Base-by-base conservation (phyloP, 1,139 yeast genomes). In the Sugiyamaella sp. region DNA sequence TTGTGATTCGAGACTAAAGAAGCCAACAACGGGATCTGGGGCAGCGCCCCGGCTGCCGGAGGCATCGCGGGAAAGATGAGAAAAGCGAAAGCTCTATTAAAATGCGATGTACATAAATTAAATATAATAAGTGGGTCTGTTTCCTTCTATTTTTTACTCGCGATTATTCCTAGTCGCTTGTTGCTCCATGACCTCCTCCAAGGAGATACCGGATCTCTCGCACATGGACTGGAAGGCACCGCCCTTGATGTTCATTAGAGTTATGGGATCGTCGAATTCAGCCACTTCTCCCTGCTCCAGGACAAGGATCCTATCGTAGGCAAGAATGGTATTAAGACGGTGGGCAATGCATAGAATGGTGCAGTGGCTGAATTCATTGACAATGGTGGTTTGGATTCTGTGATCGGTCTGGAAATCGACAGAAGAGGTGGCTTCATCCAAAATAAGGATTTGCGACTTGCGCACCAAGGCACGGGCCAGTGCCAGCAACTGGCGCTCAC, bases 341-440 rank as follows among this genome's bases (percentile, higher is more conserved):
- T 88, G 95, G 3, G 95, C 95, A 71, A 88, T 86, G 67, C 93
- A 86, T 64, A 88, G 71, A 52, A 86, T 84, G 0, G 95, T 87
- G 68, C 91, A 84, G 46, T 81, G 70, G 9, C 73, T 65, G 65
- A 87, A 87, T 67, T 86, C 90, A 17, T 71, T 72, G 16, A 74
- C 75, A 58, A 87, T 85, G 27, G 89, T 84, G 4, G 72, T 63
- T 69, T 87, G 95, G 61, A 88, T 85, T 66, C 79, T 80, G 44
- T 80, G 74, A 68, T 87, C 95, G 0, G 95, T 87, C 63, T 84
- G 89, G 65, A 84, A 85, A 67, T 88, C 96, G 38, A 88, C 95
- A 10, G 88, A 82, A 0, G 95, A 85, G 0, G 96, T 88, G 19
- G 95, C 95, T 70, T 88, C 96, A 67, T 88, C 96, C 56, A 88